These are phyloP conservation scores for Fusarium stilboides DNA, from an alignment of 2,329 filamentous ascomycete genomes.

Conservation along the genomic window DNA sequence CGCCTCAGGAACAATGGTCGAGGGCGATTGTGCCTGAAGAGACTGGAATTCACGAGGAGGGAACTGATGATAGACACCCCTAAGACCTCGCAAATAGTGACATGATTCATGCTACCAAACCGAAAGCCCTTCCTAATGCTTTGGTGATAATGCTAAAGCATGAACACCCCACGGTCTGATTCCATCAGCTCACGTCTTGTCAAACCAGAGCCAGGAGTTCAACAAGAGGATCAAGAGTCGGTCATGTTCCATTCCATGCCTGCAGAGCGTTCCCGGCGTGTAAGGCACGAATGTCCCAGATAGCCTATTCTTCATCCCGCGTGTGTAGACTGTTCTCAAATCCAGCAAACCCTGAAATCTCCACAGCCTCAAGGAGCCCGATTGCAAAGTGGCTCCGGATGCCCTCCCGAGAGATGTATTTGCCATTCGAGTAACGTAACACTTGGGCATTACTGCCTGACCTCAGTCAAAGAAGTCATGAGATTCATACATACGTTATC, in stretches of 20 bases:
- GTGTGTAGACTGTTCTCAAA: background rate
- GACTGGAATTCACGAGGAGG: background rate
- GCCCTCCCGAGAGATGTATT: background rate
- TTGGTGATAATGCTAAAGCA: background rate
- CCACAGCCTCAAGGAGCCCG: background rate
- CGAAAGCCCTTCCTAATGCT: background rate
- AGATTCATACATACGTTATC: background rate
- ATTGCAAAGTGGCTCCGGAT: background rate
- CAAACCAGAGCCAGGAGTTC: background rate
- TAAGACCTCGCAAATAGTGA: background rate
- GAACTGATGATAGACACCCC: background rate
- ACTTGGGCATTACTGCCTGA: background rate
- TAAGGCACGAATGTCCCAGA: background rate
- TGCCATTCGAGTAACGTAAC: slow-evolving; percentile 10
- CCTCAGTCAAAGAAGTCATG: background rate
- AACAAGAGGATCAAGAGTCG: background rate
- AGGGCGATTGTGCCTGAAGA: background rate
- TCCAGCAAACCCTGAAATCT: background rate
- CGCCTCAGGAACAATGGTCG: no score
- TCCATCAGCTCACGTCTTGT: background rate
- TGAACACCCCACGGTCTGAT: background rate
- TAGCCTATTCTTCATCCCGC: background rate
- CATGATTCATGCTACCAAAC: background rate
- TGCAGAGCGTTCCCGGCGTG: background rate
- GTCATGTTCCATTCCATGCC: no score